Percentiles rank a stretch among this genome's conserved stretches.
Evolutionary conservation across 805 yeast species (phyloP).

Genomic region (Pichia occidentalis): DNA sequence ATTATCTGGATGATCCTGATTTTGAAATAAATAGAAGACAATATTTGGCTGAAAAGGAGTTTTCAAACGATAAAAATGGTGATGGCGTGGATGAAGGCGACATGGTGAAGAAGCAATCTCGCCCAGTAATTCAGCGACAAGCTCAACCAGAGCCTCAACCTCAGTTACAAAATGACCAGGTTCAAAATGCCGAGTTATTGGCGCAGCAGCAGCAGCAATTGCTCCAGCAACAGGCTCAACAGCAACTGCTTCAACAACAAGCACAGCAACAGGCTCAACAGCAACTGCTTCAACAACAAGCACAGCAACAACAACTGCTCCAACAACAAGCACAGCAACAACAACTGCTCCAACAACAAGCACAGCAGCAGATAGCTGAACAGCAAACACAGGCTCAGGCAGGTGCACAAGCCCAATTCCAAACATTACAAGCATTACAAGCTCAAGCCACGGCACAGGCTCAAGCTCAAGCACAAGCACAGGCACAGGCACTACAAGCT

Average conservation of each 20-base stretch:
- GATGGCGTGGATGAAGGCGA: constrained; percentile 8
- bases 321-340: constrained; percentile 12
- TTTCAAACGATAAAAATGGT: constrained; percentile 20
- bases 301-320: constrained; percentile 12
- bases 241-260: constrained; percentile 11
- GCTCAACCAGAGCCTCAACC: constrained; percentile 10
- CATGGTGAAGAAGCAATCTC: constrained; percentile 9
- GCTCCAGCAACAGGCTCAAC: constrained; percentile 9
- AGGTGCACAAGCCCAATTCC: too few relatives aligned
- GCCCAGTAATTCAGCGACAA: constrained; percentile 16
- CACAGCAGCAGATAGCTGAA: too few relatives aligned
- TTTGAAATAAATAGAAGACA: constrained; percentile 76
- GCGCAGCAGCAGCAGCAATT: constrained; percentile 15
- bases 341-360: constrained; percentile 11
- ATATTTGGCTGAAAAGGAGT: constrained; percentile 61
- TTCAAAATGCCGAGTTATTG: too few relatives aligned
- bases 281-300: constrained; percentile 10
- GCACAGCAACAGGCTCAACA: constrained; percentile 16
- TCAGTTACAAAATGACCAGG: too few relatives aligned
- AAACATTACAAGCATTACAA: too few relatives aligned
- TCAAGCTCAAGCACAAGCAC: constrained; percentile 12
- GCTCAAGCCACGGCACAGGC: constrained; percentile 13
- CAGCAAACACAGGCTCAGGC: too few relatives aligned
- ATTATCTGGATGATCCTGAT: constrained; percentile 79
- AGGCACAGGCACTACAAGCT: constrained; percentile 11